phyloP scores from a whole-genome alignment of 257 asterid genomes.

The Lavandula angustifolia region DNA sequence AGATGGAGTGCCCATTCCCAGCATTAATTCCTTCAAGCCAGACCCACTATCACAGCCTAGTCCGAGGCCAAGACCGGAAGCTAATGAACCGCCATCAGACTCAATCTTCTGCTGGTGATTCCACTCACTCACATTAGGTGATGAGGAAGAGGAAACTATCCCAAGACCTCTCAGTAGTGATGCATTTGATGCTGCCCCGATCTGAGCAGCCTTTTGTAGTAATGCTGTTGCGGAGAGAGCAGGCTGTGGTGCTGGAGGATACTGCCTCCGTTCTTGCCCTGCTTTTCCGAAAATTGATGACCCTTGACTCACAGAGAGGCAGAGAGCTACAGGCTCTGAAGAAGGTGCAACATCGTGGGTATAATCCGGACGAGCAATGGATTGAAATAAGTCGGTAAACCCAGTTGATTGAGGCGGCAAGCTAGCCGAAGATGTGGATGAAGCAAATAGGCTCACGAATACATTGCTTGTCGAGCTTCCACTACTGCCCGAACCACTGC shows the following conservation, averaged over 20 bases:
- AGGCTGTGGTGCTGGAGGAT: constrained; percentile 60
- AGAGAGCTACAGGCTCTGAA: constrained; percentile 59
- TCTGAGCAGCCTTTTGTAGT: constrained; percentile 86
- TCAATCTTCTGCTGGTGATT: constrained; percentile 39
- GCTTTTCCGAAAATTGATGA: constrained; percentile 55
- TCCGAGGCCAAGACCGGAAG: constrained; percentile 73
- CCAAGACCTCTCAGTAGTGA: constrained; percentile 70
- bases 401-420: constrained; percentile 50
- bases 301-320: constrained; percentile 63
- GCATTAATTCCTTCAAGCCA: constrained; percentile 74
- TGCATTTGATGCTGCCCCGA: constrained; percentile 66
- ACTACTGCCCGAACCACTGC: constrained; percentile 51
- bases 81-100: constrained; percentile 42
- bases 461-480: constrained; percentile 61
- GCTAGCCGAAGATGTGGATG: constrained; percentile 59
- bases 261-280: constrained; percentile 74
- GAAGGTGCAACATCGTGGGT: constrained; percentile 41
- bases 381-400: constrained; percentile 47
- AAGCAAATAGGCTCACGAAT: constrained; percentile 70
- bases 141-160: constrained; percentile 52
- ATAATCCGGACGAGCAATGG: constrained; percentile 41
- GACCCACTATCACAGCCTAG: constrained; percentile 61
- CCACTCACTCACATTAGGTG: constrained; percentile 30
- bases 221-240: constrained; percentile 87
- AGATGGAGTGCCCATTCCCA: constrained; percentile 80